Evolutionary conservation across 2,329 filamentous ascomycete species (phyloP).

Genomic region (Penicillium sp.): DNA sequence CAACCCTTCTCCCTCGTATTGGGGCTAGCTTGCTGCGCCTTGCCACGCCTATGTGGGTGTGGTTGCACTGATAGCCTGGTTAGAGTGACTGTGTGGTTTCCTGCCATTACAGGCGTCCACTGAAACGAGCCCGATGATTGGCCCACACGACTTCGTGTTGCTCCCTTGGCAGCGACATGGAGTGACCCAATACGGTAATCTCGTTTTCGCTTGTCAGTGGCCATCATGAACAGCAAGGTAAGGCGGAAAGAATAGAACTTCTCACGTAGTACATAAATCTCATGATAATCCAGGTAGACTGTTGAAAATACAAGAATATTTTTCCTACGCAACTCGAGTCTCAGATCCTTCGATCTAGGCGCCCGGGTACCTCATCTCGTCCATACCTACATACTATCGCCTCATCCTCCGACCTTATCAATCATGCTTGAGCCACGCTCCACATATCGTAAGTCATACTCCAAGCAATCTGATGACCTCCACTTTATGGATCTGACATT

Average conservation of each 20-base stretch:
- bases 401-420: not conserved
- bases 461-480: not conserved
- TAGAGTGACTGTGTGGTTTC: no score
- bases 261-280: not conserved
- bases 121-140: not conserved
- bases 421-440: conserved; percentile 27
- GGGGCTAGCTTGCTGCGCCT: conserved; percentile 2
- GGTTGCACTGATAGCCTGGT: not conserved
- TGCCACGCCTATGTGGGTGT: not conserved
- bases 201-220: conserved; percentile 21
- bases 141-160: not conserved
- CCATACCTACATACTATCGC: no score
- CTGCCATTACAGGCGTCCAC: no score
- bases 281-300: not conserved
- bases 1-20: conserved; percentile 13
- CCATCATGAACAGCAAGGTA: not conserved
- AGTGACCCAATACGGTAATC: conserved; percentile 16
- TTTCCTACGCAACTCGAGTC: not conserved
- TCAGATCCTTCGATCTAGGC: not conserved
- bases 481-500: conserved; percentile 12
- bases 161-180: conserved; percentile 1
- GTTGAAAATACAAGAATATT: no score
- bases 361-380: not conserved
- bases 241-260: not conserved
- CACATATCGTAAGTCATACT: conserved; percentile 28